phyloP scores from a whole-genome alignment of 108 stramenopile genomes.

The Cyclotella kingstonii region DNA sequence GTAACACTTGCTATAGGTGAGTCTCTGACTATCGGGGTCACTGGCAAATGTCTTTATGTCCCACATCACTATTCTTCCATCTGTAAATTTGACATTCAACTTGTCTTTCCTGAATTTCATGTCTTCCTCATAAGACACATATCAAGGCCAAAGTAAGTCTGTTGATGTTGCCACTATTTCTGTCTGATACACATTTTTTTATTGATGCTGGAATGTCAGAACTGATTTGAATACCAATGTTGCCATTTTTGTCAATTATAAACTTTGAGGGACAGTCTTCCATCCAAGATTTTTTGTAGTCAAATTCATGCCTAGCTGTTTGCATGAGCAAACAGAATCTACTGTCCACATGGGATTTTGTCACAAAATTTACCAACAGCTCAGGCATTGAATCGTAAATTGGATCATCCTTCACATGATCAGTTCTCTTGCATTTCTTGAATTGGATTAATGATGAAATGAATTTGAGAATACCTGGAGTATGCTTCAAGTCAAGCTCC shows the following conservation, averaged over 20 bases:
- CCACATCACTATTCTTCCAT: conserved; percentile 1
- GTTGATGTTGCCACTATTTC: neutral
- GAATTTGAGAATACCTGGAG: conserved; percentile 1
- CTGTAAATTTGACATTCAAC: neutral
- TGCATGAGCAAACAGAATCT: neutral
- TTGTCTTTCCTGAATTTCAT: neutral
- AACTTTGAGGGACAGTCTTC: neutral
- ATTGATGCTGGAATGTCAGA: conserved; percentile 15
- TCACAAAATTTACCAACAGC: conserved; percentile 4
- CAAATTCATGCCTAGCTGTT: conserved; percentile 5
- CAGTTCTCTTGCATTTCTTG: neutral
- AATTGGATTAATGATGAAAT: conserved; percentile 8
- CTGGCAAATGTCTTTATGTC: neutral
- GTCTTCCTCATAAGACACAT: neutral
- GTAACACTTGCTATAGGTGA: neutral
- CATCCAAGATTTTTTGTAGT: neutral
- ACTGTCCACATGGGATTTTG: conserved; percentile 1
- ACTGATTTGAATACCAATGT: neutral
- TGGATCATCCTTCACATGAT: neutral
- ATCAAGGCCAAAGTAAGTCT: neutral
- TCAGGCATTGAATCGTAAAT: conserved; percentile 3
- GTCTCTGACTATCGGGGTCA: neutral
- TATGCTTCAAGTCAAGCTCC: neutral
- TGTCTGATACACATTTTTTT: conserved; percentile 2
- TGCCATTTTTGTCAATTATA: neutral